These are phyloP conservation scores for Excoecaria cochinchinensis DNA, from an alignment of 345 rosid genomes.

Conservation along the genomic window DNA sequence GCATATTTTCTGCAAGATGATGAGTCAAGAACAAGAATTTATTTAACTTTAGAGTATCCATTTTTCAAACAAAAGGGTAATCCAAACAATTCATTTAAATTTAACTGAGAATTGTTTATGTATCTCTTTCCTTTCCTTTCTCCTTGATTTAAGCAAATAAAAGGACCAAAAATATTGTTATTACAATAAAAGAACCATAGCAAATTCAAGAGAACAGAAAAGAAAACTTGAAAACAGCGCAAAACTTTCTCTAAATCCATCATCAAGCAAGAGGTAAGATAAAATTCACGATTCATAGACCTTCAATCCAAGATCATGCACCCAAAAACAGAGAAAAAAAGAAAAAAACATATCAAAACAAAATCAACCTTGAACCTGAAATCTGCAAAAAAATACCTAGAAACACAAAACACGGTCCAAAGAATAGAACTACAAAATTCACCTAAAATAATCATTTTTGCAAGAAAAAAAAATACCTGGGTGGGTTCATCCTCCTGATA, in stretches of 20 bases:
- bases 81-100: neutral
- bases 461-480: conserved; percentile 40
- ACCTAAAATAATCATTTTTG: neutral
- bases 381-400: conserved; percentile 5
- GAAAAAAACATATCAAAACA: neutral
- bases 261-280: conserved; percentile 13
- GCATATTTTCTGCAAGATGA: neutral
- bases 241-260: conserved; percentile 3
- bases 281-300: neutral
- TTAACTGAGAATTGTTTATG: neutral
- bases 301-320: neutral
- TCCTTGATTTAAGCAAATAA: neutral
- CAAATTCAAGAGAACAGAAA: neutral
- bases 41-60: no score
- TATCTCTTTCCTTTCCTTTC: neutral
- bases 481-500: conserved; percentile 85
- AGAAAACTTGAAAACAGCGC: conserved; percentile 18
- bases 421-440: neutral
- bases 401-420: conserved; percentile 3
- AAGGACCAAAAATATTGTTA: neutral
- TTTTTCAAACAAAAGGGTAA: neutral
- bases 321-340: neutral
- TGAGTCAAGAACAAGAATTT: no score
- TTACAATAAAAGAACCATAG: neutral
- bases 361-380: neutral